phyloP scores from a whole-genome alignment of 73 alveolate genomes.

The Symbiodinium natans region DNA sequence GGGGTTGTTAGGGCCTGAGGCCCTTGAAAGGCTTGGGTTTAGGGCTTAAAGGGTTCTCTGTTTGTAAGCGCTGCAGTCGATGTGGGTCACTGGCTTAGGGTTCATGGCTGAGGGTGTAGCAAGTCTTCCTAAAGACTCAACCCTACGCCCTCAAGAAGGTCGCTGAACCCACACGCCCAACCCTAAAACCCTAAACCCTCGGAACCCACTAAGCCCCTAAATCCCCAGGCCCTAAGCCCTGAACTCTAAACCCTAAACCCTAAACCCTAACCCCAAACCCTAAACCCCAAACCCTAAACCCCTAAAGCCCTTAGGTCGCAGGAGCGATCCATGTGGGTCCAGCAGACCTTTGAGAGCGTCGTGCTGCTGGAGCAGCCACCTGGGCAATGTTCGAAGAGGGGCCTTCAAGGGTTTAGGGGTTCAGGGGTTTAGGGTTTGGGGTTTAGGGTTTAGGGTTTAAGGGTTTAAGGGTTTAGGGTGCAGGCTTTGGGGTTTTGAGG shows the following conservation, averaged over 20 bases:
- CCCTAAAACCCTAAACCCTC: no score
- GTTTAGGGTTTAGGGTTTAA: background rate
- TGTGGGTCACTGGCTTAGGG: background rate
- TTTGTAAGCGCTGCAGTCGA: no score
- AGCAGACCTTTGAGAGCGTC: slow-evolving; percentile 87
- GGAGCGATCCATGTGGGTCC: slow-evolving; percentile 87
- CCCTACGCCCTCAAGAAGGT: background rate
- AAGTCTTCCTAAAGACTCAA: no score
- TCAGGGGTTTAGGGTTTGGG: background rate
- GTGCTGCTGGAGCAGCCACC: slow-evolving; percentile 62
- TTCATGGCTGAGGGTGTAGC: background rate
- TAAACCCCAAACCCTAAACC: no score
- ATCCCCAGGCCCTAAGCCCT: no score
- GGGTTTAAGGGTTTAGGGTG: background rate
- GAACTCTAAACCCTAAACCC: no score
- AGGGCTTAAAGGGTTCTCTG: background rate
- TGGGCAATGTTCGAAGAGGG: background rate
- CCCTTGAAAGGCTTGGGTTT: background rate
- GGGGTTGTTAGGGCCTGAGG: no score
- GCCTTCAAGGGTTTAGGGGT: background rate
- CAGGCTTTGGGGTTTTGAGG: no score
- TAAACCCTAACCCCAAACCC: no score
- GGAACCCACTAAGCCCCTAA: no score
- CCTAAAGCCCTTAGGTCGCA: slow-evolving; percentile 46
- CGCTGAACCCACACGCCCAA: no score